Conservation (phyloP, 2,329 filamentous ascomycete genomes). For the Sporothrix pallida region DNA sequence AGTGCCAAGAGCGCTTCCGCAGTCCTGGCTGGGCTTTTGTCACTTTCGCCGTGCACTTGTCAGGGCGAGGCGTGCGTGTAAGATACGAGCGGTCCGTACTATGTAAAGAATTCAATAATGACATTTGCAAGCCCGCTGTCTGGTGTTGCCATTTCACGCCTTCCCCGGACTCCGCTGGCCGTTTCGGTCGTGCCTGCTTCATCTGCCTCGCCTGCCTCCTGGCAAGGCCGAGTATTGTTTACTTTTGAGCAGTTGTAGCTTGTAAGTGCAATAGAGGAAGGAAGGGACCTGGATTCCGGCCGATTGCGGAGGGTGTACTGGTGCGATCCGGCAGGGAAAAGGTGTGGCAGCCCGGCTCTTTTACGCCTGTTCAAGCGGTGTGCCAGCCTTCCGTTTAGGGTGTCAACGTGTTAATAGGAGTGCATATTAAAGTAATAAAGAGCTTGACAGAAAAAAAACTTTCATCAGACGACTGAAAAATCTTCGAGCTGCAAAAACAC, state of each 20-base stretch:
- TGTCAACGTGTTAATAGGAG: neutral
- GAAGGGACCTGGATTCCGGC: neutral
- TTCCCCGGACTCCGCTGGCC: conserved; percentile 31
- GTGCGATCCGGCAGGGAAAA: conserved; percentile 2
- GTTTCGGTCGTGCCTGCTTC: neutral
- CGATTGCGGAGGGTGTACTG: conserved; percentile 11
- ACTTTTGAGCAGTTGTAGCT: neutral
- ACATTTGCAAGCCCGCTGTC: no score
- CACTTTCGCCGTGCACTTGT: neutral
- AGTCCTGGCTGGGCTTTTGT: neutral
- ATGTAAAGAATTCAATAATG: no score
- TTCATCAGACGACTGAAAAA: conserved; percentile 15
- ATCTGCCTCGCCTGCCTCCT: neutral
- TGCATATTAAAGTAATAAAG: neutral
- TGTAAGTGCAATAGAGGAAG: neutral
- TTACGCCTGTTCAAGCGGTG: conserved; percentile 3
- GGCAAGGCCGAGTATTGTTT: neutral
- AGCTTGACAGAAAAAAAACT: neutral
- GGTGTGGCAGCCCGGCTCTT: conserved; percentile 4
- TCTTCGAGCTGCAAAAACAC: neutral
- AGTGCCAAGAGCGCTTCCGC: conserved; percentile 9
- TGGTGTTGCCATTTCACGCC: conserved; percentile 16
- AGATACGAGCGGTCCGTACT: neutral
- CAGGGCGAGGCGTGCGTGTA: neutral
- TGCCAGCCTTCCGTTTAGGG: conserved; percentile 20